Evolutionary conservation across 2,329 filamentous ascomycete species (phyloP), one percentile per base, ranked within the genome.

Genomic region (Pestalotiopsis sp.): DNA sequence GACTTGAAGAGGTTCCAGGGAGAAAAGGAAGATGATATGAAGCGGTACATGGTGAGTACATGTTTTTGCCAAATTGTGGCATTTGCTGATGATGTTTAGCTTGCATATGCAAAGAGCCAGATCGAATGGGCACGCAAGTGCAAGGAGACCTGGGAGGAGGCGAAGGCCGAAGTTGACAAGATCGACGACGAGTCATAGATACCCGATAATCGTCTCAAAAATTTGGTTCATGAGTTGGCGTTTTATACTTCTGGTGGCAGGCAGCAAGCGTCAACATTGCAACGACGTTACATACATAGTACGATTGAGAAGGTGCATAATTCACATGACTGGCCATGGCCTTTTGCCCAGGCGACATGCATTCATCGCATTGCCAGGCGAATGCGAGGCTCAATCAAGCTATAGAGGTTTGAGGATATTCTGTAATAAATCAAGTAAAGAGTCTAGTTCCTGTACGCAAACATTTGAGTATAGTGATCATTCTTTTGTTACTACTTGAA

Each of bases 21-120:
- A 69, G 95, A 98, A 81, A 99, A 99, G 81, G 97, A 99, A 82
- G 94, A 95, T 64, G 96, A 99, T 79, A 80, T 99, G 76, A 91
- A 91, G 77, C 90, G 93, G 71, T 98, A 98, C 79, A 99, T 99
- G 96, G 96, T 98, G 84, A 83, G 92, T 82, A 23, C 36, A 12
- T 27, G 12, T 41, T 12, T 3, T 17, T 57, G 13, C 13, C 17
- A 12, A 20, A 3, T 4, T 52, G 20, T 20, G 5, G 14, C 17
- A 23, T 23, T 65, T 71, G 64, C 66, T 67, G n/a, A 27, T 57
- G 39, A n/a, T 20, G 64, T 17, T 36, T 74, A 97, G 95, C 89
- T 97, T 75, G 93, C 93, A 39, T 98, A 97, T 80, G 95, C 95
- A 13, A 93, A 93, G 80, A 95, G 92, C 79, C 95, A 98, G 78